A percentile compares a stretch with the other conserved stretches of the same genome.
Evolutionary conservation across 306 rosid species (phyloP).

Genomic region (Dalbergia oliveri): DNA sequence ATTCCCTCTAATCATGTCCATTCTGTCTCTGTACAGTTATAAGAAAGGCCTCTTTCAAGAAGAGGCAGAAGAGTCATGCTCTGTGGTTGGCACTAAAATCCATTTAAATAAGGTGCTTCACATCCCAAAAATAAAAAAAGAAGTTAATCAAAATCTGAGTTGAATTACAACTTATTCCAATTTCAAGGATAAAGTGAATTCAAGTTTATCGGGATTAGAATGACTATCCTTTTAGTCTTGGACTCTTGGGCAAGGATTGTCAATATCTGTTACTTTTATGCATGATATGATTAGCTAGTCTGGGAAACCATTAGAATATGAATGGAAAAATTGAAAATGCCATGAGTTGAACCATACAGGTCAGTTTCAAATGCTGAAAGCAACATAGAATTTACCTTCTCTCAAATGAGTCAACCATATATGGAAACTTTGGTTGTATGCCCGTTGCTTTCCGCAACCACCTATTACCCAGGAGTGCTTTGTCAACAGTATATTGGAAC

Average conservation of each 20-base stretch:
- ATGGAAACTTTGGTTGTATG: conserved; percentile 96
- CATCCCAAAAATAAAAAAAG: background rate
- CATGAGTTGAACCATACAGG: conserved; percentile 8
- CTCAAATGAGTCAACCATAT: conserved; percentile 95
- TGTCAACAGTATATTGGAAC: conserved; percentile 85
- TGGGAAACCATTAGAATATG: conserved; percentile 7
- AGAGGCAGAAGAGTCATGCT: background rate
- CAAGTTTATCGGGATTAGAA: conserved; percentile 1
- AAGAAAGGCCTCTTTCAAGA: background rate
- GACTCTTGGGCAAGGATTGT: conserved; percentile 17
- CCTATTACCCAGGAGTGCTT: conserved; percentile 87
- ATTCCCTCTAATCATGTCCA: too few relatives aligned
- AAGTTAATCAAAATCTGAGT: conserved; percentile 14
- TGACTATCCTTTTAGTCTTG: background rate
- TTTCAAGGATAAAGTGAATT: background rate
- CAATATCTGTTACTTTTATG: conserved; percentile 19
- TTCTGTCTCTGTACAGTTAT: too few relatives aligned
- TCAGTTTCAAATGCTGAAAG: conserved; percentile 12
- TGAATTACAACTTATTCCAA: background rate
- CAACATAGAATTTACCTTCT: conserved; percentile 66
- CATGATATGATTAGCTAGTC: conserved; percentile 27
- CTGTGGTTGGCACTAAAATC: conserved; percentile 3
- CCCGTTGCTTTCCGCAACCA: conserved; percentile 95
- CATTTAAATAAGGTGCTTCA: background rate
- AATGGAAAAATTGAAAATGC: conserved; percentile 27